phyloP scores from a whole-genome alignment of 2,329 filamentous ascomycete genomes.

The Claviceps monticola region DNA sequence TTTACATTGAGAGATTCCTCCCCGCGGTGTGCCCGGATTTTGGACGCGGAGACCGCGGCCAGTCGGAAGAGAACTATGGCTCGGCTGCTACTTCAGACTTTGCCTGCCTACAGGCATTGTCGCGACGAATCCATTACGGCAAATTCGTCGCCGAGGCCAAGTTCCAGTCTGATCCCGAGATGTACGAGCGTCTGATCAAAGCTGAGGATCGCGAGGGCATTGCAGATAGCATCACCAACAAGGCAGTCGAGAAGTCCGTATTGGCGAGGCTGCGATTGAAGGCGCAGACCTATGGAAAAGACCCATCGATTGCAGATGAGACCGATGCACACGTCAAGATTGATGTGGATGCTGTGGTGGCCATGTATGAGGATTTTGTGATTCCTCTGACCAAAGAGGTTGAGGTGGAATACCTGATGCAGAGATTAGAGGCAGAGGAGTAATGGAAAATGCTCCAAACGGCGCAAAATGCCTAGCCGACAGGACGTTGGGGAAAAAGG shows the following conservation, averaged over 20 bases:
- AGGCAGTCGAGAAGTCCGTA: conserved; percentile 80
- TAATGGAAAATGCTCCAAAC: background rate
- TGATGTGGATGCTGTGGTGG: conserved; percentile 78
- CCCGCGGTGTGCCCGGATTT: conserved; percentile 71
- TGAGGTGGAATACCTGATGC: conserved; percentile 96
- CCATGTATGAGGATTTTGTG: conserved; percentile 83
- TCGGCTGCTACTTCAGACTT: conserved; percentile 87
- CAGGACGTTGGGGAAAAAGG: too few relatives aligned
- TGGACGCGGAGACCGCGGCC: conserved; percentile 65
- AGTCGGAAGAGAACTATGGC: conserved; percentile 88
- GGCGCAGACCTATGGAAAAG: conserved; percentile 84
- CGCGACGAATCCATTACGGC: conserved; percentile 86
- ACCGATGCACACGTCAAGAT: conserved; percentile 60
- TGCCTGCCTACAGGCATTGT: conserved; percentile 75
- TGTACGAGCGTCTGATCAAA: conserved; percentile 71
- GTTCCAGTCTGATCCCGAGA: conserved; percentile 70
- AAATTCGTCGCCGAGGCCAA: conserved; percentile 98
- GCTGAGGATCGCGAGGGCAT: conserved; percentile 69
- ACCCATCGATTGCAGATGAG: conserved; percentile 52
- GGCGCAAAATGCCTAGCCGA: too few relatives aligned
- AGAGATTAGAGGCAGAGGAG: conserved; percentile 52
- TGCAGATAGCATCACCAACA: conserved; percentile 80
- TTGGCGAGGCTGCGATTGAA: conserved; percentile 77
- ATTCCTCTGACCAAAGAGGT: conserved; percentile 97
- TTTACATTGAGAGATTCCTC: conserved; percentile 73